Conservation (phyloP, 1,284 basidiomycete genomes). For the Rhodotorula sp. region DNA sequence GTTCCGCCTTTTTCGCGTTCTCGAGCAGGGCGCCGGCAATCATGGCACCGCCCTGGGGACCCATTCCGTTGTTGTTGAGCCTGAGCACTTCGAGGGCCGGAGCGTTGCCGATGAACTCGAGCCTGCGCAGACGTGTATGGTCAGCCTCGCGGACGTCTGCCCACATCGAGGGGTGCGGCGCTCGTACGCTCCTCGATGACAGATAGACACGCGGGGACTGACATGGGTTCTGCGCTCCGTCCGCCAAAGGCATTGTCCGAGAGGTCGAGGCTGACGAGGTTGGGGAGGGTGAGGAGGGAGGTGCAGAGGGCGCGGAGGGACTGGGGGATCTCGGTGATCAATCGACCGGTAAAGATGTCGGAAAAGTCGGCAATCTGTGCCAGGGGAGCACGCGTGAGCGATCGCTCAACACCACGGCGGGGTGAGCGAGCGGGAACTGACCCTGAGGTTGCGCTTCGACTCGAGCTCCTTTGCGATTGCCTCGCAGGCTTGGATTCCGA, state of each 20-base stretch:
- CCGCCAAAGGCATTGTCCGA: constrained; percentile 97
- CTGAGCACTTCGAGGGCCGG: constrained; percentile 76
- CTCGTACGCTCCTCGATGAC: no score
- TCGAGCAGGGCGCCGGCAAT: constrained; percentile 80
- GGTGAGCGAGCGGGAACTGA: constrained; percentile 46
- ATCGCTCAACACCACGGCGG: not conserved
- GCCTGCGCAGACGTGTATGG: constrained; percentile 17
- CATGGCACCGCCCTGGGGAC: constrained; percentile 82
- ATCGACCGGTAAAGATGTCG: constrained; percentile 95
- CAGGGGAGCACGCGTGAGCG: not conserved
- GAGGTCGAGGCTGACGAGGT: constrained; percentile 83
- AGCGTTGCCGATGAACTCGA: constrained; percentile 64
- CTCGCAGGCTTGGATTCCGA: constrained; percentile 86
- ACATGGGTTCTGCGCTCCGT: constrained; percentile 87
- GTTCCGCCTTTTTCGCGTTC: constrained; percentile 69
- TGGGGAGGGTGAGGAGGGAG: constrained; percentile 73
- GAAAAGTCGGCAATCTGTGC: constrained; percentile 86
- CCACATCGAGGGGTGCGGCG: no score
- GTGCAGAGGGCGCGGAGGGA: constrained; percentile 87
- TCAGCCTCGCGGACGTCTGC: no score
- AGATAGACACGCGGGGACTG: constrained; percentile 63
- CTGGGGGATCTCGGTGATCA: constrained; percentile 91
- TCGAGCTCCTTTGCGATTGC: constrained; percentile 79
- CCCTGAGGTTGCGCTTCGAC: constrained; percentile 71
- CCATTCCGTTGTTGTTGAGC: constrained; percentile 96